Evolutionary conservation across 805 yeast genomes (phyloP), one percentile per base, ranked within the genome.

Genomic region (Saccharomycopsis sp.): DNA sequence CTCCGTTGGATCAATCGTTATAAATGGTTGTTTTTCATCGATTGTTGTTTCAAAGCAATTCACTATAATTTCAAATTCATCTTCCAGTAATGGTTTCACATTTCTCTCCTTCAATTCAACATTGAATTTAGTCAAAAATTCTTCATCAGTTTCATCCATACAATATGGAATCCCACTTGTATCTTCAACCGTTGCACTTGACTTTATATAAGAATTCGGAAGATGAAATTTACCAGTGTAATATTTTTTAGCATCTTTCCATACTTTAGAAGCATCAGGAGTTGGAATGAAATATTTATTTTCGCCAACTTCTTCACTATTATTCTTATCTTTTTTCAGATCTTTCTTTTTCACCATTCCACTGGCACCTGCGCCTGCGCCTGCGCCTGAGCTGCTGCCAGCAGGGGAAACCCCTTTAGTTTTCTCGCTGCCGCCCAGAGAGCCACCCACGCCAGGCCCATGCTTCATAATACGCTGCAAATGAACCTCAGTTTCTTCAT

Each of bases 401-500:
- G 42, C 21, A 11, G 16, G 14, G 22, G 38, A 34, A 11, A 24
- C 21, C 9, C 24, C n/a, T 9, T 9, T 8, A 7, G 22, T 3
- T 27, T 38, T 16, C 16, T 17, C 41, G 19, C 3, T 20, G 17
- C 14, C 31, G n/a, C 16, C 20, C 9, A 13, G 9, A 5, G 14
- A 2, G 20, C 59, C 56, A 47, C 77, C 66, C 16, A 85, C 72
- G 2, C 81, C 79, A 24, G 78, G 77, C 42, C 79, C 81, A 1
- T 87, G 77, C 11, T 90, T 90, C 62, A 93, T 81, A 40, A 89
- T 96, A 51, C 83, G 86, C 61, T 90, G 95, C 51, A 93, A 71
- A 74, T 93, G 98, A 34, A 85, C 93, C 62, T 93, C 98, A 55
- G 87, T 95, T 63, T 93, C 98, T 63, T 93, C 98, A 54, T 85